Conservation (phyloP, 1,284 basidiomycete species). For the Ganoderma resinaceum region DNA sequence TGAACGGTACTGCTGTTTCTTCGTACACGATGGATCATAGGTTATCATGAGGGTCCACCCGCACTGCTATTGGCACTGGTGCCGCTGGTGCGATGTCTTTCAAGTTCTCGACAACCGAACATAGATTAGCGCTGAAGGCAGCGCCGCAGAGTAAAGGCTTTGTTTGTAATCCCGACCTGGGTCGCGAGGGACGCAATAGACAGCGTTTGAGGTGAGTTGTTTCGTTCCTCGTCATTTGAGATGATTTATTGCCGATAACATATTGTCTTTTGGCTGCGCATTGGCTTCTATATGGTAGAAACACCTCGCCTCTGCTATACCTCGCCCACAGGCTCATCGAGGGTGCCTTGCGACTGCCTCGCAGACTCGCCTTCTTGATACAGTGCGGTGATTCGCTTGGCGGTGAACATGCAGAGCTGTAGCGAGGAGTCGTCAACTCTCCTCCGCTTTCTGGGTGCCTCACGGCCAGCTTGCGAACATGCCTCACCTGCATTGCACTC, state of each 20-base stretch:
- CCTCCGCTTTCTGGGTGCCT: neutral
- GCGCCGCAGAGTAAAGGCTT: neutral
- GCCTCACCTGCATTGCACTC: constrained; percentile 29
- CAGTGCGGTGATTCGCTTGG: neutral
- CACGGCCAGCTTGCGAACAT: constrained; percentile 15
- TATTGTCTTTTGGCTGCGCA: neutral
- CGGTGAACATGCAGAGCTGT: constrained; percentile 3
- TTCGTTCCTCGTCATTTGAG: constrained; percentile 2
- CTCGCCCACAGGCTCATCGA: neutral
- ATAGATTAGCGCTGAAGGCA: constrained; percentile 2
- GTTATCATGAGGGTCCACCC: too few species aligned
- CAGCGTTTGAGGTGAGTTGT: constrained; percentile 2
- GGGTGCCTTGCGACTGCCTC: constrained; percentile 8
- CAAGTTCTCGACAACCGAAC: neutral
- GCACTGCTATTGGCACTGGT: neutral
- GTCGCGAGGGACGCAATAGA: neutral
- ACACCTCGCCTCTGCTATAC: too few species aligned
- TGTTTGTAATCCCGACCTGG: neutral
- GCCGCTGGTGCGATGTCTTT: neutral
- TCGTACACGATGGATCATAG: neutral
- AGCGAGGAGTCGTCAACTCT: neutral
- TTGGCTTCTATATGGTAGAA: too few species aligned
- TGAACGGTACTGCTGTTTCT: constrained; percentile 18
- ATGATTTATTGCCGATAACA: constrained; percentile 11
- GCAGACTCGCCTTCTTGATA: neutral